phyloP scores from a whole-genome alignment of 352 stramenopile species.

The Pythium coloratum region DNA sequence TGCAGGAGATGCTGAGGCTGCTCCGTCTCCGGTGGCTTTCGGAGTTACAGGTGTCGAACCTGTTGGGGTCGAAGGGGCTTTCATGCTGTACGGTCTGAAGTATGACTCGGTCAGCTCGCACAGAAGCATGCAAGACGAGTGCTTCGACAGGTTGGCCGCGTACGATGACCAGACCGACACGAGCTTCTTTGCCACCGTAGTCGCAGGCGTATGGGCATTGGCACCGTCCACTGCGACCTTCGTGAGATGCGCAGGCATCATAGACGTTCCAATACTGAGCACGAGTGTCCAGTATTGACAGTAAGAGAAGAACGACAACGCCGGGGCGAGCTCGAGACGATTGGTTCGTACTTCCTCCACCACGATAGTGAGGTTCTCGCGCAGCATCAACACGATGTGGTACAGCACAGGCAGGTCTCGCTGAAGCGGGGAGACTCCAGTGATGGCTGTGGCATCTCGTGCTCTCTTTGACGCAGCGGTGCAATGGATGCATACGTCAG shows the following conservation, averaged over 20 bases:
- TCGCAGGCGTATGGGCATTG: constrained; percentile 26
- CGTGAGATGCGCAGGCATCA: constrained; percentile 58
- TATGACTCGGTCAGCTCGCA: constrained; percentile 64
- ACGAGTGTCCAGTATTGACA: constrained; percentile 78
- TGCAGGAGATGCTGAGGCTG: background rate
- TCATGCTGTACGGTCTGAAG: constrained; percentile 50
- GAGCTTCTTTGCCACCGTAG: constrained; percentile 39
- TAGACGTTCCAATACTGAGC: constrained; percentile 43
- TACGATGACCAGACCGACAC: constrained; percentile 63
- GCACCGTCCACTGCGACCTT: constrained; percentile 52
- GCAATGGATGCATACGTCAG: constrained; percentile 61
- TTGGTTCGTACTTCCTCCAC: constrained; percentile 68
- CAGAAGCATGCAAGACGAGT: constrained; percentile 52
- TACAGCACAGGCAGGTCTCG: constrained; percentile 69
- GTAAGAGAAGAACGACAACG: constrained; percentile 48
- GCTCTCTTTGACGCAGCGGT: constrained; percentile 4
- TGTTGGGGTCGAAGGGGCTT: constrained; percentile 18
- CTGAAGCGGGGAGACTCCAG: constrained; percentile 45
- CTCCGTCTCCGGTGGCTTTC: constrained; percentile 2
- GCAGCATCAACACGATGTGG: constrained; percentile 51
- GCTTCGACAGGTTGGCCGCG: constrained; percentile 47
- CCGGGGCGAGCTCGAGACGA: constrained; percentile 45
- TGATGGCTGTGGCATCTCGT: background rate
- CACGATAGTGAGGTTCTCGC: constrained; percentile 54
- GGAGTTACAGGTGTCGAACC: constrained; percentile 19